Percentiles rank a stretch among this genome's conserved stretches.
Evolutionary conservation across 306 rosid species (phyloP).

Genomic region (Corylus heterophylla): DNA sequence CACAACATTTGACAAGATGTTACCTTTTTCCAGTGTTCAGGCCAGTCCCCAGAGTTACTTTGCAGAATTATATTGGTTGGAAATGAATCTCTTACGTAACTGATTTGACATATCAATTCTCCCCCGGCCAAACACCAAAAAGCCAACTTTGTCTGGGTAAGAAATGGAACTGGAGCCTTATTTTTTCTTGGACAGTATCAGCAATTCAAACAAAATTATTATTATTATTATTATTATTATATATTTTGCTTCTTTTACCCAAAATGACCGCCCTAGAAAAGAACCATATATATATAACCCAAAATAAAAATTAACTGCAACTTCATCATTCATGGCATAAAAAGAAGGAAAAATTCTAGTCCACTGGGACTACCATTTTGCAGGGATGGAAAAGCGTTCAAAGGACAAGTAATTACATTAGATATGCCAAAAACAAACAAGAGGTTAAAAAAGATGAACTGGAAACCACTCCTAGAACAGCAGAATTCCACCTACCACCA

Average conservation of each 20-base stretch:
- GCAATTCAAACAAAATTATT: background rate
- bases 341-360: background rate
- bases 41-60: background rate
- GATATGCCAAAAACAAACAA: background rate
- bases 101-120: constrained; percentile 29
- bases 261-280: background rate
- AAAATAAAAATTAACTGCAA: background rate
- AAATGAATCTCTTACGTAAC: constrained; percentile 14
- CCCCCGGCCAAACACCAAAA: background rate
- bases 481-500: background rate
- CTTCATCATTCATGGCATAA: background rate
- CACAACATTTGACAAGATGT: constrained; percentile 1
- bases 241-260: background rate
- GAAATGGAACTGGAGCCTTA: background rate
- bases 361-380: background rate
- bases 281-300: background rate
- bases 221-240: background rate
- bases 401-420: too few species aligned
- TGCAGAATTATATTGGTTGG: constrained; percentile 8
- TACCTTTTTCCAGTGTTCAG: constrained; percentile 1
- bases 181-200: background rate
- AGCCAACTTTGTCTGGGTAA: background rate
- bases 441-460: background rate
- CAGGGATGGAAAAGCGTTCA: background rate
- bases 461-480: background rate